Conservation (phyloP, 2,329 filamentous ascomycete genomes). For the Arthrobotrys pseudoclavata region DNA sequence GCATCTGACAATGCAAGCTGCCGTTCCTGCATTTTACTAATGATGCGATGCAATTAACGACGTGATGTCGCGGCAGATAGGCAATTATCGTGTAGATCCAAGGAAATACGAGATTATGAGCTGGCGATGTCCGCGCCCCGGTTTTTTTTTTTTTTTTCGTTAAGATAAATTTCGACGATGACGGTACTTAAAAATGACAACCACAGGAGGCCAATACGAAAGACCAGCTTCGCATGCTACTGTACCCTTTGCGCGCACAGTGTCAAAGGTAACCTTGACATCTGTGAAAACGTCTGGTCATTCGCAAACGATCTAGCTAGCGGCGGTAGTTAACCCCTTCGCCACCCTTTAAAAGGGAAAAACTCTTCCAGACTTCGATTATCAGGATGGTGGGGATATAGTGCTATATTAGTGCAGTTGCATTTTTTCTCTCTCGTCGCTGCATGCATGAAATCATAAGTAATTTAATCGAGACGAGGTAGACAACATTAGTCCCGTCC, state of each 20-base stretch:
- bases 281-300: background rate
- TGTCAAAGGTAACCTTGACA: background rate
- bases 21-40: background rate
- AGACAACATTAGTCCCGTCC: background rate
- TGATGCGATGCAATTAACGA: background rate
- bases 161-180: too few relatives aligned
- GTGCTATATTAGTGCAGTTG: background rate
- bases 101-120: conserved; percentile 13
- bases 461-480: conserved; percentile 1
- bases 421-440: background rate
- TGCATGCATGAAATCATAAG: background rate
- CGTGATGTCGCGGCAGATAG: background rate
- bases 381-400: too few relatives aligned
- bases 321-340: background rate
- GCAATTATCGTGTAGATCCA: background rate
- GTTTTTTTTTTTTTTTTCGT: too few relatives aligned
- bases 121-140: background rate
- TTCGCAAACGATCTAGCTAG: background rate
- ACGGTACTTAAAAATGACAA: too few relatives aligned
- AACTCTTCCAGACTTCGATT: too few relatives aligned
- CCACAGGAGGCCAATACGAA: too few relatives aligned
- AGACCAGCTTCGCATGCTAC: too few relatives aligned
- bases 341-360: too few relatives aligned
- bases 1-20: background rate
- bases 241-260: background rate